Base-by-base conservation (phyloP, 1,284 basidiomycete species). In the Microbotryum silenes-acaulis region DNA sequence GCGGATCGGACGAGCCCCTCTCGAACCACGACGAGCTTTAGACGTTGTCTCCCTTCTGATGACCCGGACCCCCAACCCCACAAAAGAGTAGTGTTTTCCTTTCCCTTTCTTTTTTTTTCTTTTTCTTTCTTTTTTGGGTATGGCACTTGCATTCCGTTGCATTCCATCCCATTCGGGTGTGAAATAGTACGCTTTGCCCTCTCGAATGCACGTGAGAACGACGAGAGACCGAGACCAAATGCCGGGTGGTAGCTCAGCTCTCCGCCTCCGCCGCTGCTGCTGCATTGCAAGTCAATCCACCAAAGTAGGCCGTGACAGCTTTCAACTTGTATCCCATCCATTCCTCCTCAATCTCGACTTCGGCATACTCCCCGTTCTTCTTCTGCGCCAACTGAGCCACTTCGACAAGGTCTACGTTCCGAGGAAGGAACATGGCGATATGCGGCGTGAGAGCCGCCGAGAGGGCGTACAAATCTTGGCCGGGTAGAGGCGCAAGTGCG, bases 291-390 rank as follows among this genome's bases (percentile, higher is more conserved):
- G 37, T 42, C 37, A 42, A 42, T 42, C 37, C 74, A 1, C 80
- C 81, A 71, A 73, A 81, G 68, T 81, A 81, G 7, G 75, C 77
- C 12, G 78, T 79, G 18, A 82, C 66, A 10, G 80, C 80, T 71
- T 91, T 93, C 55, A 92, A 77, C 75, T 91, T 91, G 20, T 77
- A 78, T 2, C 86, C 85, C 85, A 89, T 89, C 87, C 88, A 91
- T 72, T 88, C 87, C 73, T 92, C 89, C 72, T 93, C 89, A 12
- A 92, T 80, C 71, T 91, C 89, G 3, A 91, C 79, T 71, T 74
- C 77, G 73, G 87, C 83, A 51, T 52, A 53, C 7, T 56, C 59
- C 29, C 73, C 70, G 20, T 72, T 70, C 42, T 45, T 31, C 33
- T 51, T 20, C 18, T 47, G 20, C 12, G 66, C 58, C 25, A 96